Evolutionary conservation across 495 filamentous ascomycete species (phyloP).

Genomic region (Elaphomyces granulatus): DNA sequence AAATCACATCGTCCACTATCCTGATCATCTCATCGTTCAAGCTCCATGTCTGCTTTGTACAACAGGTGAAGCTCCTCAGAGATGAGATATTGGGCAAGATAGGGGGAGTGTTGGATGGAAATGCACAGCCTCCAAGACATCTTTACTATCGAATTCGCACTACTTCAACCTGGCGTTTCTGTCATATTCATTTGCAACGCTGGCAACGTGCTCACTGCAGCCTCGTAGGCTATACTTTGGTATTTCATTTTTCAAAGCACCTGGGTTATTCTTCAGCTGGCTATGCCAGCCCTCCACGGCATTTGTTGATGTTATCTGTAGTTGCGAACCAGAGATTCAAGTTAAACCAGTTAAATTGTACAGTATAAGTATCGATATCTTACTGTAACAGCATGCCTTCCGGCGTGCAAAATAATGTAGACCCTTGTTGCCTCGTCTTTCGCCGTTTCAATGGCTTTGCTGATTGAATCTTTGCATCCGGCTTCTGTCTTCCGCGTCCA

Average conservation of each 20-base stretch:
- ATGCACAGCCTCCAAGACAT: not conserved
- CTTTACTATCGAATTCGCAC: not conserved
- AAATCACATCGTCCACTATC: not conserved
- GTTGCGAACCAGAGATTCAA: too few species aligned
- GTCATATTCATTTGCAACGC: not conserved
- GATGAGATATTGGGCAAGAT: not conserved
- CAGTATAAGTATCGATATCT: not conserved
- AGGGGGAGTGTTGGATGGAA: not conserved
- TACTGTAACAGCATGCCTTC: too few species aligned
- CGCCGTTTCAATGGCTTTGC: not conserved
- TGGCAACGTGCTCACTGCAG: not conserved
- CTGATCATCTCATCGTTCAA: not conserved
- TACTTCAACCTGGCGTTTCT: not conserved
- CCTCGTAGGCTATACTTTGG: not conserved
- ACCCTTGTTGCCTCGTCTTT: not conserved
- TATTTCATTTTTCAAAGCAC: not conserved
- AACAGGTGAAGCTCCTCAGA: not conserved
- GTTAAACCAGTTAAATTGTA: too few species aligned
- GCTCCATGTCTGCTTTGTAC: not conserved
- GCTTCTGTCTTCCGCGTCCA: not conserved
- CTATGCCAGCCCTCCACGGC: not conserved
- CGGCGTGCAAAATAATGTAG: too few species aligned
- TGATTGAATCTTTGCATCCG: not conserved
- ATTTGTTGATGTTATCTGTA: too few species aligned
- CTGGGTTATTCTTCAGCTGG: not conserved